Conservation (phyloP, 2,329 filamentous ascomycete species). For the Talaromyces sp. region DNA sequence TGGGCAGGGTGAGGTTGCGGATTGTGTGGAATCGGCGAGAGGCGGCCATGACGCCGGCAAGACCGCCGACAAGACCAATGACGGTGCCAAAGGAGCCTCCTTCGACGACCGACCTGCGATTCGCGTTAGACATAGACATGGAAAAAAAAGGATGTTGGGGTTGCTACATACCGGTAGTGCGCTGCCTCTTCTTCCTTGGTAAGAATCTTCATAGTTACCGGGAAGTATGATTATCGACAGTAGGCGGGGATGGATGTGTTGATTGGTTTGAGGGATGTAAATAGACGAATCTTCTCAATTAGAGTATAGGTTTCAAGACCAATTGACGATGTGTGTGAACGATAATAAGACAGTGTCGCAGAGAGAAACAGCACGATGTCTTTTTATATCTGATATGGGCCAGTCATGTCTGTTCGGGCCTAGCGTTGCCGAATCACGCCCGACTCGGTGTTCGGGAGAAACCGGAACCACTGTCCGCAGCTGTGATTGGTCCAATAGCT, state of each 20-base stretch:
- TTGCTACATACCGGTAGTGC: constrained; percentile 63
- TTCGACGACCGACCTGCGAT: constrained; percentile 61
- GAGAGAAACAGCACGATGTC: neutral
- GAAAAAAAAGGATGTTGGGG: neutral
- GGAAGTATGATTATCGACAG: neutral
- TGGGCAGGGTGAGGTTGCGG: constrained; percentile 76
- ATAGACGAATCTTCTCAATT: neutral
- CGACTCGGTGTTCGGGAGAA: neutral
- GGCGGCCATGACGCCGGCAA: constrained; percentile 62
- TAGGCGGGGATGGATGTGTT: neutral
- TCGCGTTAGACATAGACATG: constrained; percentile 8
- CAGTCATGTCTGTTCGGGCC: neutral
- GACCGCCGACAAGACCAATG: constrained; percentile 62
- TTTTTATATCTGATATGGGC: neutral
- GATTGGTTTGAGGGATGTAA: neutral
- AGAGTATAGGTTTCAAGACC: neutral
- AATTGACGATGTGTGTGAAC: neutral
- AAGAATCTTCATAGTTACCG: constrained; percentile 79
- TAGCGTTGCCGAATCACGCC: neutral
- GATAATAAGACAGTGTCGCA: neutral
- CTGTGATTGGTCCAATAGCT: neutral
- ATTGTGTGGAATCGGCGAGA: constrained; percentile 70
- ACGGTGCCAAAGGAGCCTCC: constrained; percentile 71
- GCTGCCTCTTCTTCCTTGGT: constrained; percentile 86
- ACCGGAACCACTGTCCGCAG: neutral